Base-by-base conservation (phyloP, 1,284 basidiomycete genomes). In the Fomitopsis betulina region DNA sequence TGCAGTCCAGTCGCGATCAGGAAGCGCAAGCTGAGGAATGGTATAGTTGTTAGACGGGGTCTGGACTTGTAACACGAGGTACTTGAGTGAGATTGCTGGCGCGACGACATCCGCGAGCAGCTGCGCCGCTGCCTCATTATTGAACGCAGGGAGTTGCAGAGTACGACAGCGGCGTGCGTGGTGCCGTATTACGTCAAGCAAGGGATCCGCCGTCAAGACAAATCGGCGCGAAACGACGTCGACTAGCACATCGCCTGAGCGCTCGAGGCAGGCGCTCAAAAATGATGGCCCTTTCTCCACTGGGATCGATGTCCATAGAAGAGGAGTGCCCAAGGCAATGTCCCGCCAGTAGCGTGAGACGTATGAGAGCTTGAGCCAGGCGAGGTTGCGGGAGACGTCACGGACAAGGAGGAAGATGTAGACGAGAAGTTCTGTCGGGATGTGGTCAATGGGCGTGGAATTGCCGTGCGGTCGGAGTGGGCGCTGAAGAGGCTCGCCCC, bases 281-380 rank as follows among this genome's bases (percentile, higher is more conserved):
- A 43, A 39, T 8, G 35, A 19, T 5, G 21, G 30, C 21, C 55
- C 38, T 23, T 52, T 40, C n/a, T 43, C 55, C n/a, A 35, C 37
- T 3, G 47, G 43, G 15, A 57, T 43, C 9, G 55, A 23, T 6
- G 55, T 42, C 55, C 55, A 57, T 21, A 57, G 39, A 2, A 52
- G 50, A 12, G 55, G 55, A 2, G 47, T 43, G n/a, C 33, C 32
- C 7, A 57, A 23, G 17, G 55, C 55, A 10, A 57, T 35, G 5
- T 30, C 38, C 3, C 55, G 55, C 55, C 55, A 57, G 10, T 42
- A 25, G 4, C 39, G 49, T 8, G 49, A 57, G 19, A 57, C 55
- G 27, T 57, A 49, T 12, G 45, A 39, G 23, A 56, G 33, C 21
- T 21, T 23, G 45, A 50, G n/a, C 30, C 55, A 50, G 27, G 19